These are phyloP conservation scores for Saccharomyces hybrid DNA, from an alignment of 1,139 yeast species.

Conservation along the genomic window DNA sequence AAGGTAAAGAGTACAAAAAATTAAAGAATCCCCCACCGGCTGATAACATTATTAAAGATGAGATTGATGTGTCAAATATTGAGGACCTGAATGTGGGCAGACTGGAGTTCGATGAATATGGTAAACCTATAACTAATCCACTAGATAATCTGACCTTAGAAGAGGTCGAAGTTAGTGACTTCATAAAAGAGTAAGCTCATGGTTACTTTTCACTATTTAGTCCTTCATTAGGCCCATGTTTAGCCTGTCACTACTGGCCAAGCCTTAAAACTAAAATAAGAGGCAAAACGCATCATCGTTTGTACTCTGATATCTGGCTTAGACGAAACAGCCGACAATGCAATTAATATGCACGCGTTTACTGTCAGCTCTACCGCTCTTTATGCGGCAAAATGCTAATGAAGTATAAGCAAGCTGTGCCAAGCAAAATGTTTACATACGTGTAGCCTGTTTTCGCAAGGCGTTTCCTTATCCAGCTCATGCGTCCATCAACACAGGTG, in stretches of 20 bases:
- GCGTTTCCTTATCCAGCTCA: background rate
- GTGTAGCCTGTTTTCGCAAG: background rate
- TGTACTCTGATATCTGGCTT: too few species aligned
- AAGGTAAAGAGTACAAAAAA: background rate
- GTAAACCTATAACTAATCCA: constrained; percentile 1
- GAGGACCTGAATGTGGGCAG: background rate
- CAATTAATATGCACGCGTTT: too few species aligned
- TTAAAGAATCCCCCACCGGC: background rate
- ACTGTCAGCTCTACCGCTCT: too few species aligned
- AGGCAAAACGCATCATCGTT: background rate
- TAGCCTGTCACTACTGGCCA: too few species aligned
- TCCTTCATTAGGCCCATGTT: background rate
- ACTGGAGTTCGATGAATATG: constrained; percentile 2
- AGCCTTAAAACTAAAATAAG: background rate
- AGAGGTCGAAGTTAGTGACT: constrained; percentile 8
- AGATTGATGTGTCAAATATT: background rate
- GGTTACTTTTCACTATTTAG: too few species aligned
- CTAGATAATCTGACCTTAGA: constrained; percentile 5
- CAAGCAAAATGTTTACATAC: too few species aligned
- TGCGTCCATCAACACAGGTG: background rate
- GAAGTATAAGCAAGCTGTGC: background rate
- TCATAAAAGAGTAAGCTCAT: background rate
- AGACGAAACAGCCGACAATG: too few species aligned
- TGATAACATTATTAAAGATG: background rate
- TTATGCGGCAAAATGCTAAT: too few species aligned